These are phyloP conservation scores for Ustilago esculenta DNA, from an alignment of 1,284 basidiomycete species.

Conservation along the genomic window DNA sequence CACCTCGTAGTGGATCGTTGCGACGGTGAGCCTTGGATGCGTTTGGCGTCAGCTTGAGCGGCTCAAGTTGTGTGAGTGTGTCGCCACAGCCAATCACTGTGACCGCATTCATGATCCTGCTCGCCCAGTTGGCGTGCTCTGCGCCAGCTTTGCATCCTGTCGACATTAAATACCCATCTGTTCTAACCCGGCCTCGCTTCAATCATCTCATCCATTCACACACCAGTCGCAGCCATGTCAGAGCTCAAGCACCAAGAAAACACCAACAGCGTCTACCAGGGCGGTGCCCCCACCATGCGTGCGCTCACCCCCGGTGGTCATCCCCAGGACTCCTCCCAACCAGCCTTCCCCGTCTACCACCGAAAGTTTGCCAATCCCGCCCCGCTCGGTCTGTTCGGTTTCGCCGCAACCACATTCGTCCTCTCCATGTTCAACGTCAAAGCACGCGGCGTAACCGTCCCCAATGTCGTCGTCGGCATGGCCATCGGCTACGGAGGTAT, in stretches of 20 bases:
- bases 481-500: conserved; percentile 75
- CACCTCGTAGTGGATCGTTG: too few relatives aligned
- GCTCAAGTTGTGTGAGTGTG: too few relatives aligned
- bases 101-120: too few relatives aligned
- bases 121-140: too few relatives aligned
- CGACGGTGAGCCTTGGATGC: too few relatives aligned
- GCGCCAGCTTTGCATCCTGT: too few relatives aligned
- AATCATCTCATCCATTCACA: background rate
- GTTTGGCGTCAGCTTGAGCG: too few relatives aligned
- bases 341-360: conserved; percentile 64
- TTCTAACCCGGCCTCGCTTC: too few relatives aligned
- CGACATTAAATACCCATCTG: too few relatives aligned
- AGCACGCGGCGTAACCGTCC: conserved; percentile 56
- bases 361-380: conserved; percentile 71
- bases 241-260: conserved; percentile 50
- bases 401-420: conserved; percentile 71
- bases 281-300: conserved; percentile 34
- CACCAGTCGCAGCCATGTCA: conserved; percentile 20
- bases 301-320: conserved; percentile 69
- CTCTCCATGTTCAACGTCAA: conserved; percentile 68
- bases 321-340: conserved; percentile 68
- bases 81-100: too few relatives aligned
- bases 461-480: conserved; percentile 56
- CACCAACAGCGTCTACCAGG: conserved; percentile 57
- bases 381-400: conserved; percentile 69